Evolutionary conservation across 2,329 filamentous ascomycete genomes (phyloP), one percentile per base, ranked within the genome.

Genomic region (Diaporthe sp.): DNA sequence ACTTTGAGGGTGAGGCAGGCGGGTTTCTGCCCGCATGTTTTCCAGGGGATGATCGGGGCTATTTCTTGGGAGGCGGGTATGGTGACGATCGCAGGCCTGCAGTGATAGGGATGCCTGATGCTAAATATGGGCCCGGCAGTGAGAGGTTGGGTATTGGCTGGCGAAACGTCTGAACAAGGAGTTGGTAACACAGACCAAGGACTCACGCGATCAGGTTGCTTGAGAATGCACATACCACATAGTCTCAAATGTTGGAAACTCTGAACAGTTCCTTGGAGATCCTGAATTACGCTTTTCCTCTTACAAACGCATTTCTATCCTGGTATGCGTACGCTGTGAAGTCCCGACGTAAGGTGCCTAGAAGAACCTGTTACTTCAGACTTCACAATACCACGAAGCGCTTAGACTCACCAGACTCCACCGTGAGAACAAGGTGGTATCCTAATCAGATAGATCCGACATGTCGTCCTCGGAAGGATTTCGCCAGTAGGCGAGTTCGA

Each of bases 381-480:
- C n/a, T 40, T 54, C 30, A 15, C 17, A 25, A 28, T 28, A 33
- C 15, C 7, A 15, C 17, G 13, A 38, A 54, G 8, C 17, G 54
- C 25, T 19, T 47, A 50, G 47, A 54, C 45, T 54, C n/a, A 52
- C 47, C 17, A 9, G 2, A 25, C 47, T 54, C 19, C 30, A 19
- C 33, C 9, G 22, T 12, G 12, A 52, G 45, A 52, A 38, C 3
- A 3, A 28, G 22, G n/a, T 35, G 13, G 19, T 22, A 25, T 55
- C 22, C 42, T 42, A 71, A 25, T 73, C 75, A 19, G 75, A 74
- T 8, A 74, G 17, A 33, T 73, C 72, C 13, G 76, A 73, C 73
- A 67, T 72, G 35, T 82, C 75, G 50, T 85, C 84, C 35, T 84
- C 82, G 1, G 75, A 76, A 3, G 82, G 81, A 28, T 83, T 81